Evolutionary conservation across 495 filamentous ascomycete species (phyloP).

Genomic region (Pseudomonodictys pantanalensis): DNA sequence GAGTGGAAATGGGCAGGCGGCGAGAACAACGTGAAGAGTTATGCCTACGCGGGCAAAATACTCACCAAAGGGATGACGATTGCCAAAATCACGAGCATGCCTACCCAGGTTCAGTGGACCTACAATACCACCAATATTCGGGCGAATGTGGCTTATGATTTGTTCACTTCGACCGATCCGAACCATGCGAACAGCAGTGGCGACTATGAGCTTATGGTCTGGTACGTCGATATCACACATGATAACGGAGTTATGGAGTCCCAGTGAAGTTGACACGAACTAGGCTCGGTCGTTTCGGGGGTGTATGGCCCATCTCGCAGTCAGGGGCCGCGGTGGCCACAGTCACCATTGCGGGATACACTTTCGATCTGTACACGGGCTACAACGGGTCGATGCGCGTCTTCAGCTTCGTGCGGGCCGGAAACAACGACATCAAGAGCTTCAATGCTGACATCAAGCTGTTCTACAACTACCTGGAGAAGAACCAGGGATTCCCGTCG

Average conservation of each 20-base stretch:
- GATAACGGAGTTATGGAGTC: background rate
- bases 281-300: conserved; percentile 44
- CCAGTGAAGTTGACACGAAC: background rate
- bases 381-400: conserved; percentile 43
- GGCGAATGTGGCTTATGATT: conserved; percentile 50
- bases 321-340: conserved; percentile 38
- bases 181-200: conserved; percentile 46
- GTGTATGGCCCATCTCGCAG: conserved; percentile 40
- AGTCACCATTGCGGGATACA: conserved; percentile 37
- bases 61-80: conserved; percentile 39
- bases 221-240: conserved; percentile 35
- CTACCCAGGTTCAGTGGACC: conserved; percentile 42
- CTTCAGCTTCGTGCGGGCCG: conserved; percentile 47
- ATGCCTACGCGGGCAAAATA: conserved; percentile 42
- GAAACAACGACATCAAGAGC: conserved; percentile 30
- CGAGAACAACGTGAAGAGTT: conserved; percentile 48
- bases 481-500: conserved; percentile 42
- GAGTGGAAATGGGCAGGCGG: conserved; percentile 49
- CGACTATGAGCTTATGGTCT: conserved; percentile 54
- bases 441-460: conserved; percentile 46
- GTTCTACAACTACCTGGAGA: conserved; percentile 45
- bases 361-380: conserved; percentile 45
- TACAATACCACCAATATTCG: conserved; percentile 42
- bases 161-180: conserved; percentile 48
- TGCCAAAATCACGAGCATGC: conserved; percentile 42